A percentile compares a stretch with the other conserved stretches of the same genome.
phyloP scores from a whole-genome alignment of 1,139 yeast species.

The Nematodospora anomalae region DNA sequence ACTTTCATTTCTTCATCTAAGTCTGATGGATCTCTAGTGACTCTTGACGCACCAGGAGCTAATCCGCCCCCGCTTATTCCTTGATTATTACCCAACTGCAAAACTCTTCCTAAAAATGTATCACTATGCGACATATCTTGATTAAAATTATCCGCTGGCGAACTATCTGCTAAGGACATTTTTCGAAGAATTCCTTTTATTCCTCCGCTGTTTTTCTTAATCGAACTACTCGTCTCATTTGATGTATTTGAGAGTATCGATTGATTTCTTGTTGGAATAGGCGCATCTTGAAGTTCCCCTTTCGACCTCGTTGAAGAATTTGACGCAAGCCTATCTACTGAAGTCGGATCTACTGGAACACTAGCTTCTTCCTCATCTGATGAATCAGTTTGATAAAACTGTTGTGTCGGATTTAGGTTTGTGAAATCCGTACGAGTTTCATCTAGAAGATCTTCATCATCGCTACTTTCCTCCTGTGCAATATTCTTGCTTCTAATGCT shows the following conservation, averaged over 20 bases:
- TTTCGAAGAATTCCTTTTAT: conserved; percentile 36
- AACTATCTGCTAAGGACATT: conserved; percentile 36
- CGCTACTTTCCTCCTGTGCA: conserved; percentile 2
- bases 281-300: not conserved
- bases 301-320: conserved; percentile 1
- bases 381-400: conserved; percentile 15
- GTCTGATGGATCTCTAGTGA: conserved; percentile 19
- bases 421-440: conserved; percentile 9
- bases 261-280: conserved; percentile 1
- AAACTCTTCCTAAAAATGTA: conserved; percentile 41
- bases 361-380: conserved; percentile 13
- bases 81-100: conserved; percentile 22
- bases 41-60: conserved; percentile 40
- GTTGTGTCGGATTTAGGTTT: conserved; percentile 8
- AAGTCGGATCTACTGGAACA: not conserved
- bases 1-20: conserved; percentile 22
- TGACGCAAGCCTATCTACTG: not conserved
- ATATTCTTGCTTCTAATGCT: conserved; percentile 6
- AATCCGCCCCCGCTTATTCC: conserved; percentile 45
- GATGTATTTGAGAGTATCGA: conserved; percentile 6
- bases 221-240: conserved; percentile 3
- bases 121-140: conserved; percentile 30
- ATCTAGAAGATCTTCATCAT: conserved; percentile 6
- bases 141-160: conserved; percentile 18
- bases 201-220: conserved; percentile 16